These are phyloP conservation scores for Wallacemonas sp. DNA, from an alignment of 208 protist species.

Conservation along the genomic window DNA sequence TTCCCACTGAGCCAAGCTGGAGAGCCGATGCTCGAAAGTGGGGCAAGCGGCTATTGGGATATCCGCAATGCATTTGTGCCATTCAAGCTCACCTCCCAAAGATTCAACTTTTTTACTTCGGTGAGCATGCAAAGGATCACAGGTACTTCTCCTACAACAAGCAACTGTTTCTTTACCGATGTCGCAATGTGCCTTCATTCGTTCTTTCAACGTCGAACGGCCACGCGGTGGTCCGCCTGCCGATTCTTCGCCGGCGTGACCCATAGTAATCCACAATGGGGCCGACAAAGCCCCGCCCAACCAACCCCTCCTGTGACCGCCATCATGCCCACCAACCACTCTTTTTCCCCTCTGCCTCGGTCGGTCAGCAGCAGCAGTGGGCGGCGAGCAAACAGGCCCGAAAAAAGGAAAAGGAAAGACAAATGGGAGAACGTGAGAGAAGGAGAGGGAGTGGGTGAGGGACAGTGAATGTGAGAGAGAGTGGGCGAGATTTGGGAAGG, in stretches of 20 bases:
- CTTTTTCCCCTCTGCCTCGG: background rate
- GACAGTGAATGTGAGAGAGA: too few relatives aligned
- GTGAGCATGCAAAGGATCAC: slow-evolving; percentile 17
- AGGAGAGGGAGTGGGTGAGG: too few relatives aligned
- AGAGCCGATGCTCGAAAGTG: background rate
- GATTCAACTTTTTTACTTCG: background rate
- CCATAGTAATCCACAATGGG: too few relatives aligned
- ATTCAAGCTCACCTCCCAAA: too few relatives aligned
- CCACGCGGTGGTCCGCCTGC: too few relatives aligned
- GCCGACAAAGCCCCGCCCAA: slow-evolving; percentile 1
- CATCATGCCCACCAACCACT: slow-evolving; percentile 6
- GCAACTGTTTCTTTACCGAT: background rate
- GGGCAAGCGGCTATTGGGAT: background rate
- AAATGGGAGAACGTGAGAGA: too few relatives aligned
- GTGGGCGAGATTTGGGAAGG: too few relatives aligned
- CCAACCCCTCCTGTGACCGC: slow-evolving; percentile 4
- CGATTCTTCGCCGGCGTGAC: too few relatives aligned
- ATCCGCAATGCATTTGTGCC: background rate
- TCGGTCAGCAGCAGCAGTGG: background rate
- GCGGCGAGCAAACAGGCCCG: background rate
- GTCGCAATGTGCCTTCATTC: too few relatives aligned
- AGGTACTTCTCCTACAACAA: slow-evolving; percentile 15
- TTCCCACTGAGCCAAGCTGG: background rate
- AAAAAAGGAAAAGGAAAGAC: background rate
- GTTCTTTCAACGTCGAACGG: too few relatives aligned